Conservation (phyloP, 371 early-diverging fungal species). For the Thermomucor indicae-seudaticae region DNA sequence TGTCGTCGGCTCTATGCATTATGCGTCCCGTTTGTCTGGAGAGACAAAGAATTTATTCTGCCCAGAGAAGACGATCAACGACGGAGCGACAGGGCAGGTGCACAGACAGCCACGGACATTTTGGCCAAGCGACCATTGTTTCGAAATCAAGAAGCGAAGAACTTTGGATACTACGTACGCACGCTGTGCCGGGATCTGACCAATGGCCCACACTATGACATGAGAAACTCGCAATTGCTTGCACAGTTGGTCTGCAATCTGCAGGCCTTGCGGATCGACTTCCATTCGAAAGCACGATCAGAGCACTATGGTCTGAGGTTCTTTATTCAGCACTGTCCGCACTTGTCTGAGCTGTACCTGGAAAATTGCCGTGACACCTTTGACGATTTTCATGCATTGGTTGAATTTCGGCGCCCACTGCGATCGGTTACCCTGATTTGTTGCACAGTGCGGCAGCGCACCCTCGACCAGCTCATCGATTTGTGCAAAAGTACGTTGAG, state of each 20-base stretch:
- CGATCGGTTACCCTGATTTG: constrained; percentile 25
- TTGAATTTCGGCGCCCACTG: constrained; percentile 20
- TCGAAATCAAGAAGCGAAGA: constrained; percentile 10
- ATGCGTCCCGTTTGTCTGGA: constrained; percentile 42
- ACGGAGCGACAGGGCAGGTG: constrained; percentile 6
- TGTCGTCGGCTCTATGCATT: constrained; percentile 31
- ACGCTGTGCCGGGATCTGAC: constrained; percentile 36
- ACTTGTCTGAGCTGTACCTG: constrained; percentile 30
- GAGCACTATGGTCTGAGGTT: constrained; percentile 37
- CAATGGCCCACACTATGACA: constrained; percentile 30
- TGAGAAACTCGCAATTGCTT: constrained; percentile 34
- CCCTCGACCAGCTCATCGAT: constrained; percentile 14
- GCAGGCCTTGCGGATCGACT: constrained; percentile 39
- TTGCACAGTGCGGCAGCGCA: constrained; percentile 34
- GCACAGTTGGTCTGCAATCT: constrained; percentile 35
- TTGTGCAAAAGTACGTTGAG: constrained; percentile 9
- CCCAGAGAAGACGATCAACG: constrained; percentile 30
- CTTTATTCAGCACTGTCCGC: constrained; percentile 34
- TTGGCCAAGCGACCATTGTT: constrained; percentile 21
- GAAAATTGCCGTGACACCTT: constrained; percentile 42
- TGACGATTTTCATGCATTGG: constrained; percentile 35
- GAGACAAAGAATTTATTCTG: constrained; percentile 45
- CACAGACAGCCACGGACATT: constrained; percentile 37
- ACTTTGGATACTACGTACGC: constrained; percentile 36
- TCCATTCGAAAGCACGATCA: constrained; percentile 29